Evolutionary conservation across 805 yeast genomes (phyloP).

Genomic region (Wickerhamomyces queroliae): DNA sequence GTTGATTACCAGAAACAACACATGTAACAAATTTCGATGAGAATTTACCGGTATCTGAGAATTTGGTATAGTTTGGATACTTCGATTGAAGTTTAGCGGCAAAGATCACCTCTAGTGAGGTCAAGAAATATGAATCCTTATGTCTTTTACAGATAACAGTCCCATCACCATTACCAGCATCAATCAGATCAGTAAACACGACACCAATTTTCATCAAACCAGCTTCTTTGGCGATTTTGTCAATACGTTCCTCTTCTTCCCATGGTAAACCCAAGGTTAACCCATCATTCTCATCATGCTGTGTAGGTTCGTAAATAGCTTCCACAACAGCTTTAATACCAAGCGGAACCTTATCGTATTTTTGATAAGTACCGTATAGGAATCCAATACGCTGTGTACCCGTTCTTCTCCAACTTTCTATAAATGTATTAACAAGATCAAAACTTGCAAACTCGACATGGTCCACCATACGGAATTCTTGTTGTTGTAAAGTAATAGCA

Average conservation of each 20-base stretch:
- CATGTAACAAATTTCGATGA: conserved; percentile 94
- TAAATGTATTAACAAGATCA: conserved; percentile 69
- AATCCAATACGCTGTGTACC: conserved; percentile 86
- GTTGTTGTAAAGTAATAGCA: conserved; percentile 88
- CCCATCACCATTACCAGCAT: conserved; percentile 83
- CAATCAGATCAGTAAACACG: conserved; percentile 84
- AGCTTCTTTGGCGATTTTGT: conserved; percentile 46
- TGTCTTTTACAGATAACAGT: conserved; percentile 90
- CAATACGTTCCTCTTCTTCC: conserved; percentile 48
- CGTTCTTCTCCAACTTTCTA: conserved; percentile 86
- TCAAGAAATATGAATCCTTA: conserved; percentile 81
- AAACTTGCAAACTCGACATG: conserved; percentile 88
- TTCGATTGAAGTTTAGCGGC: conserved; percentile 73
- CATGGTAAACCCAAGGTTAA: conserved; percentile 50
- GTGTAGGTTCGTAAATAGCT: conserved; percentile 92
- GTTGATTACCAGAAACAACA: conserved; percentile 81
- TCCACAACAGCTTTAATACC: conserved; percentile 94
- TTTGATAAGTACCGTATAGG: conserved; percentile 75
- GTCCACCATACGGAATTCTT: conserved; percentile 91
- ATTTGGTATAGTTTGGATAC: conserved; percentile 58
- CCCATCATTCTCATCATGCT: conserved; percentile 82
- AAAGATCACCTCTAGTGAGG: conserved; percentile 81
- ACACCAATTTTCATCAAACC: conserved; percentile 76
- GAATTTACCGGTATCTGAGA: conserved; percentile 56
- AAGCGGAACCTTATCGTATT: conserved; percentile 78